Base-by-base conservation (phyloP, 176 grass and related monocot species). In the Cenchrus purpureus region DNA sequence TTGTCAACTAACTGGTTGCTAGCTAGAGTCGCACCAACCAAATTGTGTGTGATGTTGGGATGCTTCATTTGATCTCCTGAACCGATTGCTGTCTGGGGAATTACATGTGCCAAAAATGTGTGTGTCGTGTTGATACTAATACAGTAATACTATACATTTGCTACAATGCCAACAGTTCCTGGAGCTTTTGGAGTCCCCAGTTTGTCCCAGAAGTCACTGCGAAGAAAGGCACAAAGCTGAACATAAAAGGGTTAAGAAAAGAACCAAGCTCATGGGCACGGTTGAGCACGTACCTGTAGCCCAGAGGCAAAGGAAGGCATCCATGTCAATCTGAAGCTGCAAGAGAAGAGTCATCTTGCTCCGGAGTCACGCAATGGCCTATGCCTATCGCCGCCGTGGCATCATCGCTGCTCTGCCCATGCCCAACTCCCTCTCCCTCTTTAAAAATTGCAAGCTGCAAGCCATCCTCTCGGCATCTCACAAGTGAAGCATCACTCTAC, bases 271-370 rank as follows among this genome's bases (percentile, higher is more conserved):
- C 6, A 50, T 85, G 50, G 4, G 28, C 74, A 82, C 52, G 15
- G 53, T 20, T 43, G 19, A 82, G 73, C 78, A 79, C 70, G 58
- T 17, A 84, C 37, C 57, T 65, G 43, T 76, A 83, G 64, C 80
- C 84, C 64, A 65, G n/a, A 6, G 85, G 77, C 75, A 80, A 94
- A 91, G 95, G 31, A 94, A 97, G 44, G 95, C 88, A 97, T 92
- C 94, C 53, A 67, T 79, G 28, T 74, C 50, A 52, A 34, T 45
- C 10, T 61, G 42, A 45, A 82, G 65, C 17, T 25, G 31, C 68
- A 53, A 82, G 31, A 67, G 77, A 71, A 28, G 37, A 79, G 8
- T 5, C 51, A 32, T 68, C 73, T 85, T 67, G 20, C 49, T 57
- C 80, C 34, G 20, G 32, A 52, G 71, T 82, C 79, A 82, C 79